Evolutionary conservation across 108 stramenopile genomes (phyloP).

Genomic region (Cyclotella baltica): DNA sequence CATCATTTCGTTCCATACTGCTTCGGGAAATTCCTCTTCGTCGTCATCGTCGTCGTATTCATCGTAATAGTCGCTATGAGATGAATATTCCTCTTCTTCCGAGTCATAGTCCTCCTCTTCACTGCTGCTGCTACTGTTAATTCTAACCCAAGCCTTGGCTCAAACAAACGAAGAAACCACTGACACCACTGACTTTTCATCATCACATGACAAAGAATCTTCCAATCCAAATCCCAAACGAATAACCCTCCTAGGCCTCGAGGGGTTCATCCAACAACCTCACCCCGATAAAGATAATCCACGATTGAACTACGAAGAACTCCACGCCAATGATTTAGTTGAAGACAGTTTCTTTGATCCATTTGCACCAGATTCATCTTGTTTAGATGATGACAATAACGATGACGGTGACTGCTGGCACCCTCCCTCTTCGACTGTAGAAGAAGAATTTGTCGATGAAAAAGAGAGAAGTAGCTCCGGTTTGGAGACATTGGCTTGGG

Average conservation of each 20-base stretch:
- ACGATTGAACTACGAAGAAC: conserved; percentile 38
- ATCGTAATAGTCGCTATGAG: too few relatives aligned
- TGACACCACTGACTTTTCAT: too few relatives aligned
- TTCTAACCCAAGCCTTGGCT: too few relatives aligned
- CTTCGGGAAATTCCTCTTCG: too few relatives aligned
- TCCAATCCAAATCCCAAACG: too few relatives aligned
- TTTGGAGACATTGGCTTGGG: conserved; percentile 38
- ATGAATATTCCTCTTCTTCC: too few relatives aligned
- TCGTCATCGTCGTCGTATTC: too few relatives aligned
- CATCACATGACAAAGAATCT: too few relatives aligned
- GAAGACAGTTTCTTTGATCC: conserved; percentile 79
- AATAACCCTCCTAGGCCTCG: conserved; percentile 2
- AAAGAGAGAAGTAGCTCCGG: conserved; percentile 13
- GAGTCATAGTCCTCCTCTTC: too few relatives aligned
- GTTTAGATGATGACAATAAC: conserved; percentile 29
- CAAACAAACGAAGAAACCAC: too few relatives aligned
- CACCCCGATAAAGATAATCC: neutral
- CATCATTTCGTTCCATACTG: too few relatives aligned
- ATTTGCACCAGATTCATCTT: conserved; percentile 65
- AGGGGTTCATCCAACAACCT: neutral
- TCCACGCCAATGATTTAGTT: conserved; percentile 51
- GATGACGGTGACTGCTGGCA: conserved; percentile 57
- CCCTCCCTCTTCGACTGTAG: conserved; percentile 70
- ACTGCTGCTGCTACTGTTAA: too few relatives aligned
- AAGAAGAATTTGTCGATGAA: conserved; percentile 51